phyloP scores from a whole-genome alignment of 2,329 filamentous ascomycete species.

The Pseudocercospora fuligena region DNA sequence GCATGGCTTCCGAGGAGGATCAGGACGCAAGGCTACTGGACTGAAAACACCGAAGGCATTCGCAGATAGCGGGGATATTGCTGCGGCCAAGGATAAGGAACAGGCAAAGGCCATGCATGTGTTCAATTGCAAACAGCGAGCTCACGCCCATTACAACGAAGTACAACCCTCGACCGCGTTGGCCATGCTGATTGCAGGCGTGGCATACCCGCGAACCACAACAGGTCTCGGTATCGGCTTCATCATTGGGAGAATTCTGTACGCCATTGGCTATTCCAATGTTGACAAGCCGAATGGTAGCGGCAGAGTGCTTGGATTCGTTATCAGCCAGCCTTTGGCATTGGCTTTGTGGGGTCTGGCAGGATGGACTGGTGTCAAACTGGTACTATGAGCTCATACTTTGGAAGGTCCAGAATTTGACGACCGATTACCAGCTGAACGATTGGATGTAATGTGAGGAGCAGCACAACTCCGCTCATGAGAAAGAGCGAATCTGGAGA shows the following conservation, averaged over 20 bases:
- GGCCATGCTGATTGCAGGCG: constrained; percentile 58
- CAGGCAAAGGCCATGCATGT: constrained; percentile 50
- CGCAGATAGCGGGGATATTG: constrained; percentile 60
- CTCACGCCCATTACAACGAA: constrained; percentile 63
- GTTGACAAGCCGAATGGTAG: constrained; percentile 46
- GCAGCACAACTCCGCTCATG: not conserved
- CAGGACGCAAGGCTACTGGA: constrained; percentile 57
- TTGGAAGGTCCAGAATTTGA: not conserved
- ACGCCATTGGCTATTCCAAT: constrained; percentile 53
- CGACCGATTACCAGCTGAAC: constrained; percentile 9
- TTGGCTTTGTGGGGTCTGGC: constrained; percentile 38
- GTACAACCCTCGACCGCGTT: constrained; percentile 59
- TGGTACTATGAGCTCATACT: constrained; percentile 30
- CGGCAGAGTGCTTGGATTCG: constrained; percentile 43
- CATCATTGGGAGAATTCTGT: constrained; percentile 57
- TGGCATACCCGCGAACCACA: constrained; percentile 57
- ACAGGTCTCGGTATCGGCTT: constrained; percentile 55
- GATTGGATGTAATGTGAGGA: constrained; percentile 2
- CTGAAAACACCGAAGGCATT: constrained; percentile 64
- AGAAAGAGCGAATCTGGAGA: not conserved
- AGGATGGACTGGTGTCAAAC: constrained; percentile 37
- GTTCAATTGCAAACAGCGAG: constrained; percentile 60
- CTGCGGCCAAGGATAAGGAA: constrained; percentile 43
- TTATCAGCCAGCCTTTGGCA: constrained; percentile 25
- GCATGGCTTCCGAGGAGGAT: constrained; percentile 55